Percentiles rank a stretch among this genome's conserved stretches.
phyloP scores from a whole-genome alignment of 805 yeast species.

The Huiozyma naganishii region DNA sequence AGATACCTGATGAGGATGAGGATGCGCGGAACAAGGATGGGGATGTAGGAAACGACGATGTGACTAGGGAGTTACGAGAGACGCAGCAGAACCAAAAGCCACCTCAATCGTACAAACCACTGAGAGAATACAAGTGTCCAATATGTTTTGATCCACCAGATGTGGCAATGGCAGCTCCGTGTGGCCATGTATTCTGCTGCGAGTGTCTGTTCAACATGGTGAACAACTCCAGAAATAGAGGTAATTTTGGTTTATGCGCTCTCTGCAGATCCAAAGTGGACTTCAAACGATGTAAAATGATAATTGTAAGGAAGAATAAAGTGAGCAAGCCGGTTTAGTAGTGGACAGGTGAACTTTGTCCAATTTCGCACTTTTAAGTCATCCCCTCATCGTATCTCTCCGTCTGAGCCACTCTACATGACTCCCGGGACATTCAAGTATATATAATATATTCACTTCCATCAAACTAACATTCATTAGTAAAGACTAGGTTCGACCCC shows the following conservation, averaged over 20 bases:
- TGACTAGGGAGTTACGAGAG: slow-evolving; percentile 1
- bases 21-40: slow-evolving; percentile 1
- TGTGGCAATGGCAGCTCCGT: slow-evolving; percentile 38
- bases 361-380: no score
- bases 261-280: slow-evolving; percentile 31
- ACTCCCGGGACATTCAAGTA: no score
- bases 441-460: no score
- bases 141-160: slow-evolving; percentile 47
- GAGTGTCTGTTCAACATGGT: slow-evolving; percentile 42
- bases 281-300: slow-evolving; percentile 23
- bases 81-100: slow-evolving; percentile 9
- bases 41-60: no score
- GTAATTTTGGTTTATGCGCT: slow-evolving; percentile 32
- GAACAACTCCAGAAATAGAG: slow-evolving; percentile 34
- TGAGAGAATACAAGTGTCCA: slow-evolving; percentile 36
- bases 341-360: no score
- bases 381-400: no score
- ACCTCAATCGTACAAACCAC: slow-evolving; percentile 19
- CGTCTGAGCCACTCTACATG: no score
- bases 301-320: slow-evolving; percentile 26
- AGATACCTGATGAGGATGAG: slow-evolving; percentile 30
- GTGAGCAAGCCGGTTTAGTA: slow-evolving; percentile 2
- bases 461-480: no score
- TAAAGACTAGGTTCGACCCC: no score
- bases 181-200: slow-evolving; percentile 50